phyloP scores from a whole-genome alignment of 306 rosid species.

The Dryas alaskensis region DNA sequence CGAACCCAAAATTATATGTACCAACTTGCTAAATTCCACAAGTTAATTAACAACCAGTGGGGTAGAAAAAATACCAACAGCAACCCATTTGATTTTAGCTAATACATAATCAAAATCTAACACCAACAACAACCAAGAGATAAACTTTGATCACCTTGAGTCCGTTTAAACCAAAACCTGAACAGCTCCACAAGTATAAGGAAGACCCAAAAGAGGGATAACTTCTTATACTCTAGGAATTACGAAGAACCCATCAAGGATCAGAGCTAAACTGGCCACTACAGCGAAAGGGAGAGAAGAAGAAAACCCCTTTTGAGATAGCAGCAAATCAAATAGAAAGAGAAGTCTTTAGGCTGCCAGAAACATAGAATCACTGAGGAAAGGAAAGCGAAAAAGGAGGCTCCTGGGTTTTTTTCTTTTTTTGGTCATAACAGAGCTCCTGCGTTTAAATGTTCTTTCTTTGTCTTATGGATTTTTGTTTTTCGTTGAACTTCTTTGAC shows the following conservation, averaged over 20 bases:
- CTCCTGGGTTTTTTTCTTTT: too few relatives aligned
- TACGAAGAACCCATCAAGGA: slow-evolving; percentile 30
- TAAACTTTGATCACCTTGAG: slow-evolving; percentile 24
- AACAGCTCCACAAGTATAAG: not conserved
- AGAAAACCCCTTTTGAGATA: not conserved
- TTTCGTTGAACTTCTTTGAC: too few relatives aligned
- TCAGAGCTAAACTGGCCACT: slow-evolving; percentile 11
- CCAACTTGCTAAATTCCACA: too few relatives aligned
- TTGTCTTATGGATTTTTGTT: too few relatives aligned
- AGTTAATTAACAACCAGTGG: not conserved
- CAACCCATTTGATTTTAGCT: slow-evolving; percentile 1
- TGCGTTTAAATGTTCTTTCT: too few relatives aligned
- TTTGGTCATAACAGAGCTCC: too few relatives aligned
- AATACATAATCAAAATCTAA: not conserved
- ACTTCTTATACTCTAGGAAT: not conserved
- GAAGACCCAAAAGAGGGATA: too few relatives aligned
- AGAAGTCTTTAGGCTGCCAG: too few relatives aligned
- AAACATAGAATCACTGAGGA: too few relatives aligned
- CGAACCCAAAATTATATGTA: too few relatives aligned
- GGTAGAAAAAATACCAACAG: slow-evolving; percentile 5
- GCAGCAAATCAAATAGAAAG: too few relatives aligned
- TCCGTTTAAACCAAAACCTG: slow-evolving; percentile 15
- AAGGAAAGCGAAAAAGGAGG: too few relatives aligned
- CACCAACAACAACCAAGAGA: not conserved
- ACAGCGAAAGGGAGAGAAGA: slow-evolving; percentile 6